Conservation (phyloP, 2,329 filamentous ascomycete genomes). For the Ceratocystis cacaofunesta region DNA sequence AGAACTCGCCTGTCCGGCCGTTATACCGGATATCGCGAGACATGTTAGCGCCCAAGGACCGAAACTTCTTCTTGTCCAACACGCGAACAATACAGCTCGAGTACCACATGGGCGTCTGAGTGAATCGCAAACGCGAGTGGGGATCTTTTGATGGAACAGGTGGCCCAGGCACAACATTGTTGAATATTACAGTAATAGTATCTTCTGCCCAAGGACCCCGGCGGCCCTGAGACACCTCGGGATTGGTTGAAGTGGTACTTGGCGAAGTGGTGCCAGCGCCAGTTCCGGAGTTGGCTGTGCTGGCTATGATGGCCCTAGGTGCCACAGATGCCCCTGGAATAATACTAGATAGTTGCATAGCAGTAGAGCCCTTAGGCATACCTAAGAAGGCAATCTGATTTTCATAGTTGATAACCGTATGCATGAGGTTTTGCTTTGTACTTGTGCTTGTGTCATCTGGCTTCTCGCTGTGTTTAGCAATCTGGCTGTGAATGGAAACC, state of each 20-base stretch:
- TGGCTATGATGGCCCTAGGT: background rate
- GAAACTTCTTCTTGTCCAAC: slow-evolving; percentile 38
- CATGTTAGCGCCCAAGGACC: slow-evolving; percentile 37
- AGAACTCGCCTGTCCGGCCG: slow-evolving; percentile 44
- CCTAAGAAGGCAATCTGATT: slow-evolving; percentile 16
- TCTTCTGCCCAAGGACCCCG: slow-evolving; percentile 41
- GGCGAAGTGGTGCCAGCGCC: background rate
- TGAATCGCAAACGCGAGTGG: slow-evolving; percentile 11
- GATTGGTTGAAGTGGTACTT: background rate
- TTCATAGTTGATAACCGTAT: background rate
- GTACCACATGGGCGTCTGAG: slow-evolving; percentile 26
- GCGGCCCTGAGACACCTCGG: background rate
- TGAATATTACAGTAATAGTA: slow-evolving; percentile 43
- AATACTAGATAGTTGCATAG: slow-evolving; percentile 35
- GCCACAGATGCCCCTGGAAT: slow-evolving; percentile 22
- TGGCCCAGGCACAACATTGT: slow-evolving; percentile 27
- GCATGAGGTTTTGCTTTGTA: background rate
- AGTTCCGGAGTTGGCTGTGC: background rate
- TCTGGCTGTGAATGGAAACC: slow-evolving; percentile 25
- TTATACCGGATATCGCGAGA: slow-evolving; percentile 51
- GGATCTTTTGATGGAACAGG: slow-evolving; percentile 7
- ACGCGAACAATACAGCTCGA: slow-evolving; percentile 43
- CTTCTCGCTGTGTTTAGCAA: background rate
- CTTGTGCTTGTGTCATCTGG: background rate
- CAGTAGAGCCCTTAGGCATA: slow-evolving; percentile 15